Percentiles rank a stretch among this genome's conserved stretches.
phyloP scores from a whole-genome alignment of 176 grass and related monocot species.

The Oryza punctata region DNA sequence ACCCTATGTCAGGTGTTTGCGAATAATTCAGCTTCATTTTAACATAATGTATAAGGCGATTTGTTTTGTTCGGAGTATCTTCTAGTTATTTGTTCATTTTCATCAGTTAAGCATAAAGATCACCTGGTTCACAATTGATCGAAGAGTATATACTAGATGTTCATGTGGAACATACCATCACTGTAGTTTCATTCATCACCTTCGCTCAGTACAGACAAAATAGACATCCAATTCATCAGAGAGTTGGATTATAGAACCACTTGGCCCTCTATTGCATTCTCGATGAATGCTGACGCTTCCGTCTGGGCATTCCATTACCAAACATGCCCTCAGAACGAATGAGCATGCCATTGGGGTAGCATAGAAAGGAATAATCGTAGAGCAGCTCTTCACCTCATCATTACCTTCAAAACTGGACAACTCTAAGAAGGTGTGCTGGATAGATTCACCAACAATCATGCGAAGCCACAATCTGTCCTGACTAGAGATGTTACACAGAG shows the following conservation, averaged over 20 bases:
- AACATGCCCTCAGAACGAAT: slow-evolving; percentile 67
- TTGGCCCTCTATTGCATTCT: slow-evolving; percentile 52
- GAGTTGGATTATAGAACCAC: slow-evolving; percentile 52
- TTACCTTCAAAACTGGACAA: slow-evolving; percentile 60
- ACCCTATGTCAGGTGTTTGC: no score
- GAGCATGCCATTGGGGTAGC: slow-evolving; percentile 58
- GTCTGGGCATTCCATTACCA: slow-evolving; percentile 66
- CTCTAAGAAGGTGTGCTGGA: slow-evolving; percentile 67
- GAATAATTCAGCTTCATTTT: no score
- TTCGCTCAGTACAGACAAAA: slow-evolving; percentile 52
- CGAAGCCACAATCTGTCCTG: slow-evolving; percentile 71
- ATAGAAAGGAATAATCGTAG: slow-evolving; percentile 62
- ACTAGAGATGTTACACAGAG: slow-evolving; percentile 54
- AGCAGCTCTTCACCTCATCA: slow-evolving; percentile 52
- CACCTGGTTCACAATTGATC: not conserved
- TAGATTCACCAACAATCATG: slow-evolving; percentile 53
- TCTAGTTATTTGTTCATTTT: no score
- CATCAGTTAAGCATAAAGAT: no score
- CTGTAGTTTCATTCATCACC: slow-evolving; percentile 10
- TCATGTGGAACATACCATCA: not conserved
- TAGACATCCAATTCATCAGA: slow-evolving; percentile 62
- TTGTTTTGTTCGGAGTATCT: no score
- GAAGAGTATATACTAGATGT: not conserved
- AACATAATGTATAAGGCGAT: no score
- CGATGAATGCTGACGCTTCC: slow-evolving; percentile 30